Conservation (phyloP, 192 early-diverging fungal genomes). For the Dimargaris cristalligena region DNA sequence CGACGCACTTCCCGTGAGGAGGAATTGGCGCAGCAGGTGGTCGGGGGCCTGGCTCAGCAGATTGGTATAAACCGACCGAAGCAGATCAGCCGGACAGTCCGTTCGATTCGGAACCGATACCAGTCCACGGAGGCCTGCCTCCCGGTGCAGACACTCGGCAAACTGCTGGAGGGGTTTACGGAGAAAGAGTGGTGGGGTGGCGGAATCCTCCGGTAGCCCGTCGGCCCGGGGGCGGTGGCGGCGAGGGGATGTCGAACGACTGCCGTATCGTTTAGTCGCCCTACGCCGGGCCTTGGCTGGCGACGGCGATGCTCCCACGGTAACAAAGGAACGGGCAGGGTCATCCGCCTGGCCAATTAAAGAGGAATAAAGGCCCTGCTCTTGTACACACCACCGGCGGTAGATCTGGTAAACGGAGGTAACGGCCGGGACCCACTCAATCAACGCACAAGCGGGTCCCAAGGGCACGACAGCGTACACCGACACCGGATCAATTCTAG, state of each 20-base stretch:
- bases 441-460: slow-evolving; percentile 70
- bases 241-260: not conserved
- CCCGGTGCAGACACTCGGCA: not conserved
- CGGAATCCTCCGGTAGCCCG: not conserved
- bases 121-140: not conserved
- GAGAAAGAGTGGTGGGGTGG: not conserved
- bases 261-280: not conserved
- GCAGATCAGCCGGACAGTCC: slow-evolving; percentile 12
- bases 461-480: slow-evolving; percentile 58
- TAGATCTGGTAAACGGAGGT: slow-evolving; percentile 42
- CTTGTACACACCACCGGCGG: not conserved
- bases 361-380: not conserved
- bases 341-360: not conserved
- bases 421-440: slow-evolving; percentile 75
- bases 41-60: slow-evolving; percentile 4
- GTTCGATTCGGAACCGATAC: not conserved
- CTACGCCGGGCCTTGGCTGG: not conserved
- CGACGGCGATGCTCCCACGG: not conserved
- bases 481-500: not conserved
- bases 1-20: slow-evolving; percentile 13
- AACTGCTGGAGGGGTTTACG: not conserved
- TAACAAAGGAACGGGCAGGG: not conserved
- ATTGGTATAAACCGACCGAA: slow-evolving; percentile 10
- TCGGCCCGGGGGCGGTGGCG: not conserved
- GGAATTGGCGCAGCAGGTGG: slow-evolving; percentile 13